A percentile compares a stretch with the other conserved stretches of the same genome.
These are phyloP conservation scores for Umbelopsis vinacea DNA, from an alignment of 192 early-diverging fungal species.

Conservation along the genomic window DNA sequence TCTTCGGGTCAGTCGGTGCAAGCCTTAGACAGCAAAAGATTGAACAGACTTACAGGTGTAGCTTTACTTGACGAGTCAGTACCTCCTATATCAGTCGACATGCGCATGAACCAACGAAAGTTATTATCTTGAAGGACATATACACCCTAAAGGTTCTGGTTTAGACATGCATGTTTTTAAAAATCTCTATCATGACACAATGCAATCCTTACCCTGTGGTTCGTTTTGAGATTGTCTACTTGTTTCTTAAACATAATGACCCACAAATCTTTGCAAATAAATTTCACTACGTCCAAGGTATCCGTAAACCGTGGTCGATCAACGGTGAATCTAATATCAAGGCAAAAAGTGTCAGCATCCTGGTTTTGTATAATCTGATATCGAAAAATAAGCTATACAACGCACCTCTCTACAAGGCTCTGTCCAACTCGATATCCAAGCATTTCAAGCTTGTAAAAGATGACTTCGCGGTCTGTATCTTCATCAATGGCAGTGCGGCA, in stretches of 20 bases:
- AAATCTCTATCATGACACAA: background rate
- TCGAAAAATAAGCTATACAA: background rate
- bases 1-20: background rate
- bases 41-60: constrained; percentile 62
- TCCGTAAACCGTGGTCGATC: constrained; percentile 89
- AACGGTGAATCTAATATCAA: constrained; percentile 69
- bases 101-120: constrained; percentile 93
- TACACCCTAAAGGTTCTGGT: constrained; percentile 67
- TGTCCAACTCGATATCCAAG: constrained; percentile 91
- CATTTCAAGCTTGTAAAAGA: constrained; percentile 89
- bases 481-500: constrained; percentile 57
- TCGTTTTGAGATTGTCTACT: constrained; percentile 98
- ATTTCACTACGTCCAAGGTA: constrained; percentile 97
- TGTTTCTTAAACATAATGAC: constrained; percentile 94
- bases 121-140: constrained; percentile 98
- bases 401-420: constrained; percentile 83
- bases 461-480: constrained; percentile 82
- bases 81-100: constrained; percentile 82
- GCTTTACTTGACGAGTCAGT: constrained; percentile 80
- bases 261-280: constrained; percentile 99
- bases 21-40: background rate
- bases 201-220: constrained; percentile 75
- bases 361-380: too few relatives aligned
- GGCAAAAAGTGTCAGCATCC: too few relatives aligned
- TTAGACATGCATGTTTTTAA: background rate